Evolutionary conservation across 805 yeast genomes (phyloP), one percentile per base, ranked within the genome.

Genomic region (Yamadazyma laniorum): DNA sequence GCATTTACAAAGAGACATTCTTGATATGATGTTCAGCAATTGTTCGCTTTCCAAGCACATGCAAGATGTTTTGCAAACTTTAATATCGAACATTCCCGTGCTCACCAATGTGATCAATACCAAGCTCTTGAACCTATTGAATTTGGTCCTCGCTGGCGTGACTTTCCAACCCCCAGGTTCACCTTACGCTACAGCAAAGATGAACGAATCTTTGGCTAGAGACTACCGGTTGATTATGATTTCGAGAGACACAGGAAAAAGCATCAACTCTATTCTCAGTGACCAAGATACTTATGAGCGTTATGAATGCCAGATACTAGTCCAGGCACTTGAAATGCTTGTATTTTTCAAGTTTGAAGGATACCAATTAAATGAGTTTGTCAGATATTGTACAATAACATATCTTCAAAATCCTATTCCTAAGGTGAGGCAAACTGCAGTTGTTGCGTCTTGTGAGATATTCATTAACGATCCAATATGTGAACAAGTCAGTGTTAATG

Each of bases 1-100:
- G 54, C 89, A 87, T 56, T 65, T 93, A 39, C 90, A 88, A 47
- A 75, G 82, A 44, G 95, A 87, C 51, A 73, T 91, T 16, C 63
- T 91, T 35, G 90, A 84, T 48, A 71, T 85, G 61, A 75, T 91
- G 63, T 72, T 91, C 50, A 61, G 66, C 25, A 75, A 82, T 33
- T 88, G 96, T 44, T 85, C 96, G 0, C 72, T 91, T 37, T 83
- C 88, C n/a, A 82, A 79, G 47, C 82, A 85, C 45, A 80, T 91
- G 80, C 82, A 87, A 53, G 79, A 80, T 42, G 84, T 93, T 11
- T 58, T 91, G 22, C 72, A 77, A 42, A 76, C 79, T 2, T 71
- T 91, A 18, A 80, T 82, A 18, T 75, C 72, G 1, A 75, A 84
- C 43, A 80, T 91, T 4, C 96, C 96, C 0, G 85, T 96, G 0